phyloP scores from a whole-genome alignment of 179 eudicot species.

The Kewa caespitosa region DNA sequence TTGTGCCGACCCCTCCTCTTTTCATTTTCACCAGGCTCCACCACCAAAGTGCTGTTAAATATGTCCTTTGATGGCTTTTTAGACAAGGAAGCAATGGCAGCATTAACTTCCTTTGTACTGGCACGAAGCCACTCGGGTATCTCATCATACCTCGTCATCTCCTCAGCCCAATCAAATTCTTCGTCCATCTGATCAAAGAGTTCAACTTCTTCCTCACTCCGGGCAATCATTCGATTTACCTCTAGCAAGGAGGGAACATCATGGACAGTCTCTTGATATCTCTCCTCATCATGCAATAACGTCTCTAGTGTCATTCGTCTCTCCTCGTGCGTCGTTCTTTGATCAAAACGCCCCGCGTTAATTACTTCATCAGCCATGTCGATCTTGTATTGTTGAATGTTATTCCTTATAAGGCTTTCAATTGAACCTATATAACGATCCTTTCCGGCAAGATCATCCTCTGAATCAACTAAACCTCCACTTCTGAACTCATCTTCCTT shows the following conservation, averaged over 20 bases:
- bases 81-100: slow-evolving; percentile 61
- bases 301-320: slow-evolving; percentile 90
- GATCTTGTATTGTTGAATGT: slow-evolving; percentile 96
- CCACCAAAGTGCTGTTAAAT: slow-evolving; percentile 40
- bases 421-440: slow-evolving; percentile 95
- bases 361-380: slow-evolving; percentile 99
- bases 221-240: slow-evolving; percentile 95
- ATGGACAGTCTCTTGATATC: slow-evolving; percentile 93
- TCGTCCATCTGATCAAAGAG: slow-evolving; percentile 98
- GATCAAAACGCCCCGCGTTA: slow-evolving; percentile 98
- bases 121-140: slow-evolving; percentile 95
- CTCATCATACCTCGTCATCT: slow-evolving; percentile 79
- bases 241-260: slow-evolving; percentile 97
- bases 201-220: slow-evolving; percentile 93
- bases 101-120: slow-evolving; percentile 72
- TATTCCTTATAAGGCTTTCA: slow-evolving; percentile 90
- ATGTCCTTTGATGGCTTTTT: slow-evolving; percentile 72
- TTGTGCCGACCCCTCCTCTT: slow-evolving; percentile 74
- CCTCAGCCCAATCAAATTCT: slow-evolving; percentile 86
- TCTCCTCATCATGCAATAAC: slow-evolving; percentile 90
- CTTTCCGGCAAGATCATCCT: slow-evolving; percentile 96
- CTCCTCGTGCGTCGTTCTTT: slow-evolving; percentile 98
- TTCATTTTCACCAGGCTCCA: slow-evolving; percentile 50
- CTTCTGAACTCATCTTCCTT: slow-evolving; percentile 85
- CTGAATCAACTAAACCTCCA: slow-evolving; percentile 75